Base-by-base conservation (phyloP, 78 protist species). In the Speleostelium caveatum region DNA sequence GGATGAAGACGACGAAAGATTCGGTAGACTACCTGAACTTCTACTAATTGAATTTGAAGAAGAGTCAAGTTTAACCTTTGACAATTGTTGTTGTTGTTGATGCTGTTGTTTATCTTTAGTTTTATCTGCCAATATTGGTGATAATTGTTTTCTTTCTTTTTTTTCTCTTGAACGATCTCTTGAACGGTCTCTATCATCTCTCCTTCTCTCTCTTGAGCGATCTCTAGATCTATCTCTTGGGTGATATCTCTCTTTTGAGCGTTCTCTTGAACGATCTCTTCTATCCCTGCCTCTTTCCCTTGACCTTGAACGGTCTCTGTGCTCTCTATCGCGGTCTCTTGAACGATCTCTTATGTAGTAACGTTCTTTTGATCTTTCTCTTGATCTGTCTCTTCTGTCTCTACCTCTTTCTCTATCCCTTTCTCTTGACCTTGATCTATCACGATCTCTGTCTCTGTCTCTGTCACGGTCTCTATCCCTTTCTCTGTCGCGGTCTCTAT, bases 171-270 rank as follows among this genome's bases (percentile, higher is more conserved):
- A 45, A 14, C 53, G 6, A 69, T 42, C 58, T 69, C 28, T 4
- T 8, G 75, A 53, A 58, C 24, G 63, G 24, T 58, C 63, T 16
- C 35, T 58, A n/a, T 14, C 16, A n/a, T 53, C 65, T 26, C 24
- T 38, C 26, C n/a, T n/a, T n/a, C n/a, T n/a, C n/a, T n/a, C n/a
- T n/a, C n/a, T n/a, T n/a, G n/a, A n/a, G n/a, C n/a, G 79, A 21
- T 10, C 62, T 76, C 86, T 76, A 76, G 63, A 45, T 53, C 86
- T 65, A 53, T 76, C 56, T 60, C 73, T 67, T 16, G 28, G 4
- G 3, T 10, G 53, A 45, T 6, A 45, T 73, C 73, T 39, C 73
- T 66, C 4, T 66, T 51, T 38, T 51, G n/a, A 14, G 10, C 10
- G 10, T 45, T 6, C 6, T 14, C n/a, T 14, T 45, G 53, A 45